Evolutionary conservation across 2,329 filamentous ascomycete species (phyloP).

Genomic region (Epichloe coenophiala): DNA sequence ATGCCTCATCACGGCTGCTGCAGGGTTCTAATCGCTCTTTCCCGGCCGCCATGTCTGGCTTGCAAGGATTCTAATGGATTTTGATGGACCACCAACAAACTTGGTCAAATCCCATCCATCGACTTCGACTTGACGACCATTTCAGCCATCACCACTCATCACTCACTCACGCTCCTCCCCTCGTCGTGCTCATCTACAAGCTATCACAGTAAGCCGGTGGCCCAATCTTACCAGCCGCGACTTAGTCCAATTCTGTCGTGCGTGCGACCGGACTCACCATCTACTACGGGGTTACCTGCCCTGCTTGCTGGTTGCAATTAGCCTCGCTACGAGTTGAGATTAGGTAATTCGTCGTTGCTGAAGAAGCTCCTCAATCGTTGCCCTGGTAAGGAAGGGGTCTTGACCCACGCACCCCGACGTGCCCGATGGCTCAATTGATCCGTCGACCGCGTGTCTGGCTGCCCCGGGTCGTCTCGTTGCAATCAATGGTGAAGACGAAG

Average conservation of each 20-base stretch:
- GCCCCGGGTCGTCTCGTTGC: not conserved
- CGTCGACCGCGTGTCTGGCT: not conserved
- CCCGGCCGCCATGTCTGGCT: constrained; percentile 4
- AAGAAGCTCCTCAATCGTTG: not conserved
- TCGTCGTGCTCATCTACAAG: not conserved
- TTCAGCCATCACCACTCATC: not conserved
- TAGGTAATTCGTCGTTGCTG: not conserved
- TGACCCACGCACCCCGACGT: no score
- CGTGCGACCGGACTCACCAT: not conserved
- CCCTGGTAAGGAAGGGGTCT: no score
- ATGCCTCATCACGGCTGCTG: constrained; percentile 17
- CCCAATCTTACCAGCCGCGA: not conserved
- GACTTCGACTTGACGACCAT: not conserved
- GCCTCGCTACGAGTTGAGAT: not conserved
- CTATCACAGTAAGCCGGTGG: not conserved
- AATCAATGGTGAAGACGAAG: not conserved
- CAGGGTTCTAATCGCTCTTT: constrained; percentile 23
- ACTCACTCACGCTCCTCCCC: not conserved
- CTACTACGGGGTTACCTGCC: not conserved
- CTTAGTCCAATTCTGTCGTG: not conserved
- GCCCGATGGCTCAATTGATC: no score
- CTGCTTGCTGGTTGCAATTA: not conserved
- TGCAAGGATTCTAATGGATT: not conserved
- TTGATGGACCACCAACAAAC: not conserved
- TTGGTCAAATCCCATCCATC: not conserved